Evolutionary conservation across 2,329 filamentous ascomycete species (phyloP), one percentile per base, ranked within the genome.

Genomic region (Massarina eburnea): DNA sequence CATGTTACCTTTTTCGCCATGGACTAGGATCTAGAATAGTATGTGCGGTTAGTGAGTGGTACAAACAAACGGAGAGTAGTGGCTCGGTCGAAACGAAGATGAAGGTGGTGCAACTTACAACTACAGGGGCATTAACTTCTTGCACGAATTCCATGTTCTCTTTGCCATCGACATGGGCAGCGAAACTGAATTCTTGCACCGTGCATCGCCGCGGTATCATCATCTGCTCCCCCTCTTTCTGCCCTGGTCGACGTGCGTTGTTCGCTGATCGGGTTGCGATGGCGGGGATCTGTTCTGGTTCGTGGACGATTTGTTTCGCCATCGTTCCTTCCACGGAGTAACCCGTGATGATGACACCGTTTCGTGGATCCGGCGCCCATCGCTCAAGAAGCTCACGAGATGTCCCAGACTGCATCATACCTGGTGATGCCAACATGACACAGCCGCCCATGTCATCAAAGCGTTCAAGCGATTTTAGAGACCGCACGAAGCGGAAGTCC

Each of bases 261-360:
- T 58, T 68, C 32, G 57, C 54, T 14, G 58, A 53, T 38, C 65
- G 47, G 49, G 85, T 90, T 85, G 96, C 97, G 61, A 97, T 88
- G 0, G 92, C 92, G 48, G 91, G 91, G 46, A 99, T 97, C 61
- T 91, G 86, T 50, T 96, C 91, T 0, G 94, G 94, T 66, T 97
- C 94, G 56, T 92, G 89, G 73, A 97, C 86, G 52, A 99, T 89
- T 60, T 94, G 85, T 71, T 96, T 92, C 3, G 91, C 94, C 92
- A 99, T 97, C 1, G 94, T 99, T 5, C 94, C 94, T 71, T 99
- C 94, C 7, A 99, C 92, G 50, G 91, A 96, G 74, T 99, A 99
- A 66, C 94, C 94, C 0, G 94, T 99, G 70, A 99, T 96, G 59
- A 99, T 88, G 34, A 99, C 90, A n/a, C 92, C 94, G 64, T 99